Base-by-base conservation (phyloP, 2,329 filamentous ascomycete genomes). In the Fusarium sp. region DNA sequence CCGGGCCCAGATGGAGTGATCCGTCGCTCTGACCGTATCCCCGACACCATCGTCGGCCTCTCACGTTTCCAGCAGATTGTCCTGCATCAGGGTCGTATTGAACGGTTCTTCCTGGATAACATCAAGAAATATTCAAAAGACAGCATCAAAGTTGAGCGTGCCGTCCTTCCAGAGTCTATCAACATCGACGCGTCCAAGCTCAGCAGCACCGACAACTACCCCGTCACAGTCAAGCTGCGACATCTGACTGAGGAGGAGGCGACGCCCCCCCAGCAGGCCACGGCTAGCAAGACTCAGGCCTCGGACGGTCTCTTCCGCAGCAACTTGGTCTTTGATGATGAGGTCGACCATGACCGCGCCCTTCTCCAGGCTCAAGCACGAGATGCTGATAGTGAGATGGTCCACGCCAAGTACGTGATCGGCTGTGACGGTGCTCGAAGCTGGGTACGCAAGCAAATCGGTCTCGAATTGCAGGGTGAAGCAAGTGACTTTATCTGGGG, bases 11-110 rank as follows among this genome's bases (percentile, higher is more conserved):
- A 41, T 2, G 49, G 49, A 0, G 19, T 27, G 6, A 50, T 56
- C 4, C 41, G 25, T 31, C 80, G 87, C 42, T 84, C 78, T 38
- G 85, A 84, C 47, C 80, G 84, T 38, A 85, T 88, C n/a, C 80
- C 83, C 0, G 87, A 90, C 72, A 87, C 83, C 1, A 82, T 84
- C 47, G 79, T 81, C 2, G 85, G 84, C 2, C 77, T 89, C 45
- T 86, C 81, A 19, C 81, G 82, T 13, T 90, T 89, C 66, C 83
- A 84, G 50, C 83, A 91, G 69, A 82, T 86, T 4, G 85, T 90
- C 4, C 72, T 93, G 35, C 88, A 91, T 65, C 89, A 92, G 73
- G 89, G 88, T 4, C 83, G 88, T 2, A 85, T 91, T 57, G 89
- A 92, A 69, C 78, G 81, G 1, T 88, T 88, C 70, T 87, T 90